Conservation (phyloP, 2,329 filamentous ascomycete genomes). For the Clarireedia paspali region DNA sequence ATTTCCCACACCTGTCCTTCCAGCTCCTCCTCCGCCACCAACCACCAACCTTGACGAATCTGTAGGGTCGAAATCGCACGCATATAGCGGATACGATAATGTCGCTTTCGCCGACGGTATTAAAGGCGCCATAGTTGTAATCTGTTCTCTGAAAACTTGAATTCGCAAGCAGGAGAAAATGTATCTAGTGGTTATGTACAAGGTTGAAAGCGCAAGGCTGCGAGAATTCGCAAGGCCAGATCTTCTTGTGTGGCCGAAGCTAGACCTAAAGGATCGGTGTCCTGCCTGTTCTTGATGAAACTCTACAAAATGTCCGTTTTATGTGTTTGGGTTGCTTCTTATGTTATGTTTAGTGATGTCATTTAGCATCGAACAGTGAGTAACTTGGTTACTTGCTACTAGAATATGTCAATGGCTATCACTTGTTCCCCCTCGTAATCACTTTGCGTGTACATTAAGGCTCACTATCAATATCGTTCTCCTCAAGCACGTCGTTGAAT, state of each 20-base stretch:
- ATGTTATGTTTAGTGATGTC: background rate
- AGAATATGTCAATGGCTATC: too few species aligned
- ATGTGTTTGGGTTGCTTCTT: background rate
- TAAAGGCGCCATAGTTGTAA: slow-evolving; percentile 24
- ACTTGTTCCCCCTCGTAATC: too few species aligned
- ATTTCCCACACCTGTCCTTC: slow-evolving; percentile 75
- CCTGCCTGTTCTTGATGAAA: too few species aligned
- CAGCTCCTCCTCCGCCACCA: slow-evolving; percentile 79
- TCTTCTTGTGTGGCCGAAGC: background rate
- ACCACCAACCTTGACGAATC: slow-evolving; percentile 71
- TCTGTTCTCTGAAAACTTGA: background rate
- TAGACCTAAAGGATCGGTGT: too few species aligned
- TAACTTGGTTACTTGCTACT: too few species aligned
- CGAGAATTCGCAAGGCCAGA: slow-evolving; percentile 1
- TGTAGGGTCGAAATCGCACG: slow-evolving; percentile 79
- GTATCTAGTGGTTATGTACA: background rate
- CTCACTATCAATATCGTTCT: background rate
- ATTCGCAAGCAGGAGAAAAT: too few species aligned
- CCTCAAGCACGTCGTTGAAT: too few species aligned
- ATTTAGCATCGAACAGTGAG: background rate
- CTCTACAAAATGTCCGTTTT: too few species aligned
- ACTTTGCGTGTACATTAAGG: background rate
- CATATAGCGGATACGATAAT: slow-evolving; percentile 77
- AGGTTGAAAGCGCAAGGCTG: slow-evolving; percentile 1
- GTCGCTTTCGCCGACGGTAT: slow-evolving; percentile 31